A percentile compares a stretch with the other conserved stretches of the same genome.
Evolutionary conservation across 306 rosid species (phyloP).

Genomic region (Vigna mungo): DNA sequence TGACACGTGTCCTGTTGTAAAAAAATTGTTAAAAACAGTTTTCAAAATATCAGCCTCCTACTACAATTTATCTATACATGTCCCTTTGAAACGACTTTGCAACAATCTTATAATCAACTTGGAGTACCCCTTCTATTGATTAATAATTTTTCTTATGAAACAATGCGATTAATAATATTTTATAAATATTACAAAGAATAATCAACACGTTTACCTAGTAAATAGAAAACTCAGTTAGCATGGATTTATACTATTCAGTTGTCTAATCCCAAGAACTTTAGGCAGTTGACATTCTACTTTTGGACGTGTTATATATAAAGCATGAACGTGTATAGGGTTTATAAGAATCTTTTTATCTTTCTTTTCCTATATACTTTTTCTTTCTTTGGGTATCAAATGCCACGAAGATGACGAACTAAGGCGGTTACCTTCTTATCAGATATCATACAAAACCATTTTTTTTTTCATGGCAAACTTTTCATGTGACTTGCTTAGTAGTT

Average conservation of each 20-base stretch:
- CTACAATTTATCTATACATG: no score
- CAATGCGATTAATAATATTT: no score
- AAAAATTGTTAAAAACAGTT: no score
- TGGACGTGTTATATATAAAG: background rate
- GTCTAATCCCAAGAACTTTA: conserved; percentile 14
- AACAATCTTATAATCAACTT: no score
- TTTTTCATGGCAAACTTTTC: conserved; percentile 23
- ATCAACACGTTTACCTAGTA: background rate
- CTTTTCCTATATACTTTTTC: background rate
- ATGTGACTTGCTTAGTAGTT: background rate
- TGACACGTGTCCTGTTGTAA: no score
- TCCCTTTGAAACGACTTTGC: no score
- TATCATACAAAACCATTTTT: background rate
- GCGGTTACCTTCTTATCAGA: background rate
- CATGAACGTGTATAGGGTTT: conserved; percentile 1
- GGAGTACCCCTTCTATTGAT: no score
- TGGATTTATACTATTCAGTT: background rate
- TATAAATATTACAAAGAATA: no score
- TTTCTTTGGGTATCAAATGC: background rate
- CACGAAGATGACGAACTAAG: conserved; percentile 8
- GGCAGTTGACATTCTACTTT: conserved; percentile 28
- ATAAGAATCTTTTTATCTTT: background rate
- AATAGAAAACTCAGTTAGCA: background rate
- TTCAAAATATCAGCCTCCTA: no score
- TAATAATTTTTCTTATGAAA: no score